phyloP scores from a whole-genome alignment of 495 filamentous ascomycete genomes.

The Xylaria curta region DNA sequence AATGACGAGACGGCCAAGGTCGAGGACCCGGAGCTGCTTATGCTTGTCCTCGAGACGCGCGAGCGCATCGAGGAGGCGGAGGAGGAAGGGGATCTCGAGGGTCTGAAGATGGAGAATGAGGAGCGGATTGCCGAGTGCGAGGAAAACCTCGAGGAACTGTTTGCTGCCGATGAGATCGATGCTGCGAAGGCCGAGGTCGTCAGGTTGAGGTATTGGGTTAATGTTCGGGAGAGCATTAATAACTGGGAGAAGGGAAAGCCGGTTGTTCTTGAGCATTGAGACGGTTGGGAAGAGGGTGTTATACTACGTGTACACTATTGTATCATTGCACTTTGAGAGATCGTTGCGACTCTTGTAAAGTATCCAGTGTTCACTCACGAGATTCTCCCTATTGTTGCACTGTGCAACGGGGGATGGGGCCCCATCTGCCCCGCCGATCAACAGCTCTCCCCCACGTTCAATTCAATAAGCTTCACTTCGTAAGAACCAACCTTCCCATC shows the following conservation, averaged over 20 bases:
- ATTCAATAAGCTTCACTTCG: not conserved
- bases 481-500: not conserved
- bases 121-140: conserved; percentile 67
- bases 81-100: conserved; percentile 66
- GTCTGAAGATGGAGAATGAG: conserved; percentile 70
- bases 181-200: conserved; percentile 73
- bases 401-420: not conserved
- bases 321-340: not conserved
- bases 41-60: conserved; percentile 85
- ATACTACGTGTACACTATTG: not conserved
- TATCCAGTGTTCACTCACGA: too few species aligned
- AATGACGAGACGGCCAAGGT: conserved; percentile 75
- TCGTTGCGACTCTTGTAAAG: too few species aligned
- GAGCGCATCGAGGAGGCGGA: conserved; percentile 83
- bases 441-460: conserved; percentile 14
- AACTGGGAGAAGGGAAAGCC: conserved; percentile 82
- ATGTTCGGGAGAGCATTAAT: conserved; percentile 79
- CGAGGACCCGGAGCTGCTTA: conserved; percentile 74
- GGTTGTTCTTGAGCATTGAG: conserved; percentile 68
- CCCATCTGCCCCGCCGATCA: not conserved
- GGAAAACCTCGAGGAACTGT: conserved; percentile 62
- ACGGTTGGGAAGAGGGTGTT: not conserved
- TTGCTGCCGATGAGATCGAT: conserved; percentile 69
- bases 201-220: conserved; percentile 87
- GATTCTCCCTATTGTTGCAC: too few species aligned